Evolutionary conservation across 2,329 filamentous ascomycete species (phyloP), one percentile per base, ranked within the genome.

Genomic region (Pseudogymnoascus sp.): DNA sequence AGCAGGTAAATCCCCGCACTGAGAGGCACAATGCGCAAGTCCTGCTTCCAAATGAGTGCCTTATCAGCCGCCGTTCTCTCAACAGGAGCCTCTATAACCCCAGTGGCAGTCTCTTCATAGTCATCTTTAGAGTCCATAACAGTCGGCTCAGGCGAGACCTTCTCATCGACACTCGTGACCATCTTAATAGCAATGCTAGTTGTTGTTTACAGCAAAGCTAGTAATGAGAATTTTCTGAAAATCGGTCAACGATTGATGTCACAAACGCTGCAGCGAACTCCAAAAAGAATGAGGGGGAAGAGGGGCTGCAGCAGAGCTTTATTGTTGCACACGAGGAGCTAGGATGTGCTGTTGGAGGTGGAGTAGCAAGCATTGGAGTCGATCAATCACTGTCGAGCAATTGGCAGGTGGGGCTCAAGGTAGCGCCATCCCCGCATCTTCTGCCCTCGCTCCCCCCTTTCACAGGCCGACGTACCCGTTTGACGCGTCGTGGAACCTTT

Each of bases 11-110:
- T 50, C 1, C 22, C 43, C n/a, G 43, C 43, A 15, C 22, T 28
- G 15, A 50, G 43, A 30, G 43, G 43, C 9, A 50, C 43, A 30
- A 50, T 50, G 43, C 43, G 43, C 43, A 50, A 50, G 14, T 50
- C 43, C 12, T 50, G 43, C 43, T 50, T 50, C 4, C 28, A 50
- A 50, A 50, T 4, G 14, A 50, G 35, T 9, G 35, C 12, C 59
- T 50, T 35, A 11, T 58, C 35, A 68, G 62, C 77, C 77, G 43
- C 79, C 73, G 67, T 58, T 73, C 8, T 30, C 28, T 7, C 22
- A 8, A 50, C 43, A 15, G 43, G 22, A 28, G 22, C 43, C n/a
- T 50, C 43, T 7, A 50, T 50, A 9, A 15, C 22, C 6, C 14
- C 8, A 30, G 22, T n/a, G 12, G 14, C 14, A 14, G 4, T 25